Conservation (phyloP, 2,329 filamentous ascomycete species). For the Phialemoniopsis sp. region DNA sequence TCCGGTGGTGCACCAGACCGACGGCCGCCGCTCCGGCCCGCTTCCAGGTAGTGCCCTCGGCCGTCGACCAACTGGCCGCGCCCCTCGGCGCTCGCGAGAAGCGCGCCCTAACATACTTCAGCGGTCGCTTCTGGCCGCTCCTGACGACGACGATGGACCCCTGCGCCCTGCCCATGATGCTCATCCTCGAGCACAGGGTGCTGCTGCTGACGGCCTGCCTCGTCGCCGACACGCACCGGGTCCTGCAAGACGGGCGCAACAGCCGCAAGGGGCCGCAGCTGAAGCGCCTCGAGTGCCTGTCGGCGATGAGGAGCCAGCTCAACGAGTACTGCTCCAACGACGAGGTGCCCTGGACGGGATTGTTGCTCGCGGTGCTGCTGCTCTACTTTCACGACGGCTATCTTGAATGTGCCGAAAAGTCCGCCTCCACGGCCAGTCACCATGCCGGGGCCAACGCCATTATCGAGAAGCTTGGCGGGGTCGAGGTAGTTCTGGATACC, state of each 20-base stretch:
- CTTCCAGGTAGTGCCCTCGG: constrained; percentile 14
- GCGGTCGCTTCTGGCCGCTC: constrained; percentile 25
- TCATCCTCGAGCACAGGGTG: constrained; percentile 24
- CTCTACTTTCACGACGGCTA: constrained; percentile 36
- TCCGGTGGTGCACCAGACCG: constrained; percentile 35
- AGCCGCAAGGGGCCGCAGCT: constrained; percentile 16
- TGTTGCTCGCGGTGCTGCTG: constrained; percentile 34
- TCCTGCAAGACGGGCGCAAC: constrained; percentile 22
- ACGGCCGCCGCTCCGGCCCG: constrained; percentile 22
- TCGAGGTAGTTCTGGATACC: constrained; percentile 14
- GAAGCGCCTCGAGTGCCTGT: constrained; percentile 22
- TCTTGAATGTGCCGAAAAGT: constrained; percentile 24
- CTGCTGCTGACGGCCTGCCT: constrained; percentile 24
- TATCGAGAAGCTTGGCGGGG: constrained; percentile 22
- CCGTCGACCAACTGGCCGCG: constrained; percentile 16
- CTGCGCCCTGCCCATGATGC: constrained; percentile 20
- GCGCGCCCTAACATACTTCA: constrained; percentile 24
- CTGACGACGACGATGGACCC: constrained; percentile 20
- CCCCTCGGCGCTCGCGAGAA: constrained; percentile 21
- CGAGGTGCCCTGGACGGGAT: constrained; percentile 21
- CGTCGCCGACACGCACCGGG: constrained; percentile 23
- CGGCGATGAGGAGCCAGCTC: constrained; percentile 18
- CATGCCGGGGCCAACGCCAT: constrained; percentile 29
- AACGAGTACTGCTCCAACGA: constrained; percentile 16
- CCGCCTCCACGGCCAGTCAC: constrained; percentile 27